A percentile compares a stretch with the other conserved stretches of the same genome.
Conservation (phyloP, 1,284 basidiomycete genomes). For the Boletus sp. region DNA sequence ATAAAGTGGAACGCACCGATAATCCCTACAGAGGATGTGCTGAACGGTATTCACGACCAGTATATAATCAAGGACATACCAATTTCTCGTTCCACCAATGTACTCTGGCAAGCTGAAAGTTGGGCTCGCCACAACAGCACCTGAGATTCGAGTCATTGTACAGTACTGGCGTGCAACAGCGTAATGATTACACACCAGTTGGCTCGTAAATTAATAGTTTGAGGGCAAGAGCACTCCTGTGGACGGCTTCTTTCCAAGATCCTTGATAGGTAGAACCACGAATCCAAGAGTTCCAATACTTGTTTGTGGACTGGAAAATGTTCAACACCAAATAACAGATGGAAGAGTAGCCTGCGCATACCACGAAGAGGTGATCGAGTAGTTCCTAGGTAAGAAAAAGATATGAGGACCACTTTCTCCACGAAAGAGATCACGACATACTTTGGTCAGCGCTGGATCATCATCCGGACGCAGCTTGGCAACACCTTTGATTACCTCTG, state of each 20-base stretch:
- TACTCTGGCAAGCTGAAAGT: slow-evolving; percentile 93
- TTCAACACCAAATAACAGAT: not conserved
- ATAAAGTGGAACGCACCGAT: slow-evolving; percentile 49
- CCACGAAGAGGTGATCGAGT: slow-evolving; percentile 56
- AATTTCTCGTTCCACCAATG: slow-evolving; percentile 86
- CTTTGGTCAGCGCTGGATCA: slow-evolving; percentile 68
- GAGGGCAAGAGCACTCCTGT: slow-evolving; percentile 84
- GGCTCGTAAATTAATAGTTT: slow-evolving; percentile 87
- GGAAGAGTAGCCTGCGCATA: slow-evolving; percentile 32
- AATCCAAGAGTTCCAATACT: slow-evolving; percentile 91
- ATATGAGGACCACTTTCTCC: slow-evolving; percentile 1
- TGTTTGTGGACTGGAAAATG: slow-evolving; percentile 62
- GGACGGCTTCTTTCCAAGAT: slow-evolving; percentile 92
- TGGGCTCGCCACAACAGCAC: slow-evolving; percentile 90
- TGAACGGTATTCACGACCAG: not conserved
- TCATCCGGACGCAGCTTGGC: slow-evolving; percentile 54
- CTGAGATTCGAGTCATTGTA: slow-evolving; percentile 38
- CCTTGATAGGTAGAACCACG: slow-evolving; percentile 81
- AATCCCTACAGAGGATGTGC: slow-evolving; percentile 56
- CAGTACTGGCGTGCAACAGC: not conserved
- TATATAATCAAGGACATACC: slow-evolving; percentile 46
- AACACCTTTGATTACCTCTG: slow-evolving; percentile 52
- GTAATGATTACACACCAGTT: slow-evolving; percentile 53
- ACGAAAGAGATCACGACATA: slow-evolving; percentile 28
- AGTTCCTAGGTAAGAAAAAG: slow-evolving; percentile 45